phyloP scores from a whole-genome alignment of 2,329 filamentous ascomycete genomes.

The Penicillium sclerotigenum region DNA sequence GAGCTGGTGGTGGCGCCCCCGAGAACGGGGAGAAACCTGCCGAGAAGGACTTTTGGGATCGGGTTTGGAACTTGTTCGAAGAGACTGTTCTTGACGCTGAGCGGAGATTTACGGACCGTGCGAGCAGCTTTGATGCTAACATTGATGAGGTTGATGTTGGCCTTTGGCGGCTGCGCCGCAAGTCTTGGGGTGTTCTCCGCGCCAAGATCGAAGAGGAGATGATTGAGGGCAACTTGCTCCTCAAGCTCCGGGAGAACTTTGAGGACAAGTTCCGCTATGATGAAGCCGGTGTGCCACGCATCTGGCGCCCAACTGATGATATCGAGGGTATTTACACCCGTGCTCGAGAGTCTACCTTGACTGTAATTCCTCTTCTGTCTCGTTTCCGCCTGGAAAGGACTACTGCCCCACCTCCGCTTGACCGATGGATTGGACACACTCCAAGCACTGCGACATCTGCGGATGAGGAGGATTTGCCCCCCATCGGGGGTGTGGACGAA shows the following conservation, averaged over 20 bases:
- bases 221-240: conserved; percentile 91
- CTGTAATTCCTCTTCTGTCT: conserved; percentile 82
- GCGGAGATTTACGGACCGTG: conserved; percentile 77
- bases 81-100: conserved; percentile 83
- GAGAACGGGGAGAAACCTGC: conserved; percentile 70
- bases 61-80: conserved; percentile 84
- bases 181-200: conserved; percentile 88
- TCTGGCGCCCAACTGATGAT: conserved; percentile 95
- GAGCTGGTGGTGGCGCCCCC: conserved; percentile 76
- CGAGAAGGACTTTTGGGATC: conserved; percentile 92
- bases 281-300: conserved; percentile 86
- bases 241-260: conserved; percentile 97
- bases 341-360: conserved; percentile 86
- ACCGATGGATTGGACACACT: conserved; percentile 75
- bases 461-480: conserved; percentile 83
- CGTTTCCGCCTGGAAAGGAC: conserved; percentile 76
- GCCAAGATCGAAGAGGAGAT: conserved; percentile 95
- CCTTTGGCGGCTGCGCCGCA: conserved; percentile 85
- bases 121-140: conserved; percentile 89
- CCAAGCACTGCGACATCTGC: conserved; percentile 71
- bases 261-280: conserved; percentile 99
- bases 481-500: conserved; percentile 91
- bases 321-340: conserved; percentile 94
- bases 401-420: conserved; percentile 73
- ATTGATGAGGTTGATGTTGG: conserved; percentile 88